A percentile compares a stretch with the other conserved stretches of the same genome.
These are phyloP conservation scores for Pterocarpus santalinus DNA, from an alignment of 306 rosid genomes.

Conservation along the genomic window DNA sequence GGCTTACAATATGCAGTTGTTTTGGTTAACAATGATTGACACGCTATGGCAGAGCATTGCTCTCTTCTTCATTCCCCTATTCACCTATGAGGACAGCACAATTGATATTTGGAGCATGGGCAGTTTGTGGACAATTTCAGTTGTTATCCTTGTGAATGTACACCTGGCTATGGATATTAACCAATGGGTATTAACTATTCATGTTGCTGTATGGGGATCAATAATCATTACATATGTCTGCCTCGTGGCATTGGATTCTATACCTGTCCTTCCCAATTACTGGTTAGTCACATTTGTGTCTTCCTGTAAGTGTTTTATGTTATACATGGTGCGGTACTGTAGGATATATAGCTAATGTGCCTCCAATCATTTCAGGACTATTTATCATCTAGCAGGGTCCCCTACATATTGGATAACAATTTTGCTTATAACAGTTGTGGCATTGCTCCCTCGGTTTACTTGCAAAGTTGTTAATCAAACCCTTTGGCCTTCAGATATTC, in stretches of 20 bases:
- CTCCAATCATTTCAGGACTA: constrained; percentile 65
- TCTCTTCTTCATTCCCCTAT: constrained; percentile 73
- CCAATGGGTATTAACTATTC: constrained; percentile 71
- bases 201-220: constrained; percentile 88
- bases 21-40: constrained; percentile 87
- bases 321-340: constrained; percentile 3
- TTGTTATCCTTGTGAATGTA: constrained; percentile 79
- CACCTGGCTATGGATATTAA: constrained; percentile 86
- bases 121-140: constrained; percentile 87
- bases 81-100: constrained; percentile 72
- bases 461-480: constrained; percentile 64
- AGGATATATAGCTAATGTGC: constrained; percentile 45
- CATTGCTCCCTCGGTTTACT: constrained; percentile 78
- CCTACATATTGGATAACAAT: constrained; percentile 78
- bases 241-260: constrained; percentile 75
- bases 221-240: constrained; percentile 76
- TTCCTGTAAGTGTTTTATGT: not conserved
- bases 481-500: constrained; percentile 80
- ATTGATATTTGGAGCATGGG: constrained; percentile 92
- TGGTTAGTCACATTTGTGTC: constrained; percentile 59
- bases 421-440: constrained; percentile 66
- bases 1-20: constrained; percentile 75
- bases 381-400: constrained; percentile 65
- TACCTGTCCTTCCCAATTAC: constrained; percentile 79
- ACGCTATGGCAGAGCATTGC: constrained; percentile 94